Base-by-base conservation (phyloP, 2,329 filamentous ascomycete species). In the Tetracladium maxilliforme region DNA sequence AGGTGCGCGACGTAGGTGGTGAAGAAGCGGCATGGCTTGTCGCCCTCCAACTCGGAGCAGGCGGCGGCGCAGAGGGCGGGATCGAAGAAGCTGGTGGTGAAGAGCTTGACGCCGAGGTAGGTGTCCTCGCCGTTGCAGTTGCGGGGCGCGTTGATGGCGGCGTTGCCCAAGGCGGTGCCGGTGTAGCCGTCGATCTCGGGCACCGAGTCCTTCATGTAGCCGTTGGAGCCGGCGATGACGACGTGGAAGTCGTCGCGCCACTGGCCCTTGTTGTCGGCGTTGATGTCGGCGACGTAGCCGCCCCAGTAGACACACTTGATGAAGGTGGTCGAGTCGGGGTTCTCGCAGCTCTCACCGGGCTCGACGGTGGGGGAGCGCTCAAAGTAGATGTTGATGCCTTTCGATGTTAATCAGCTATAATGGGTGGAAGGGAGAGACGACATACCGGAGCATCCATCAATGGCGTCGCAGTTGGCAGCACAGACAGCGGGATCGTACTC, bases 141-240 rank as follows among this genome's bases (percentile, higher is more conserved):
- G n/a, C n/a, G n/a, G n/a, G 47, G 42, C 9, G 38, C 40, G 22
- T 42, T 35, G 27, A 48, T 44, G 20, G 47, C 42, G 17, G 38
- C 41, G 27, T 31, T 32, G 17, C 37, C 33, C n/a, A 47, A 36
- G 25, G 34, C 30, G 7, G 44, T 43, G 25, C 37, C 39, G 20
- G 35, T 38, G 20, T 32, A 35, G 21, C 36, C 45, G 6, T 33
- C 19, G 6, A 42, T 25, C 2, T 23, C 7, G 18, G 30, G 27
- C 19, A 37, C 19, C 5, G 11, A 19, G 5, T 22, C 34, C 27
- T 32, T 42, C 25, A 39, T 38, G 30, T 50, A 50, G 6, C 51
- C 54, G 27, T 58, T 56, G 19, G 48, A 54, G n/a, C 47, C 54
- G 13, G 52, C 44, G 22, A 58, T 51, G 17, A 50, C 44, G 19